Conservation (phyloP, 441 rosid genomes). For the Euphorbia schlechtendalii region DNA sequence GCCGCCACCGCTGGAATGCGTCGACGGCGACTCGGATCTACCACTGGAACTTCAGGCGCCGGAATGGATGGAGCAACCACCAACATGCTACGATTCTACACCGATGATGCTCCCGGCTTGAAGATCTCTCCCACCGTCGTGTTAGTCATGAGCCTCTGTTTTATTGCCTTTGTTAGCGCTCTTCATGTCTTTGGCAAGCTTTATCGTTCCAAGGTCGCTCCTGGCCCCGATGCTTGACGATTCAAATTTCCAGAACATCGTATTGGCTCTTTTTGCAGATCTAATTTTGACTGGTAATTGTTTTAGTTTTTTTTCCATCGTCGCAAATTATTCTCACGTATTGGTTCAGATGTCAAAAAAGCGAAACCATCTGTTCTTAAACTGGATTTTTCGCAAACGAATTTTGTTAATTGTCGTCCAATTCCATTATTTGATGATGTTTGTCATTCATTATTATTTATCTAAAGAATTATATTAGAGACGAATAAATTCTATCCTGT, state of each 20-base stretch:
- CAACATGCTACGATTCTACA: constrained; percentile 90
- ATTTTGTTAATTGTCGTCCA: no score
- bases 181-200: constrained; percentile 86
- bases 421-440: no score
- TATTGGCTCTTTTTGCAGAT: no score
- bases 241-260: constrained; percentile 67
- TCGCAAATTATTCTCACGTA: no score
- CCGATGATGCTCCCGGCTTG: constrained; percentile 82
- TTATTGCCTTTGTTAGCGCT: constrained; percentile 83
- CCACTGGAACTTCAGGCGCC: constrained; percentile 21
- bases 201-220: constrained; percentile 67
- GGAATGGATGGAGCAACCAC: constrained; percentile 26
- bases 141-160: constrained; percentile 82
- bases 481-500: no score
- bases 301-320: no score
- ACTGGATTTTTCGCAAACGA: no score
- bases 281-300: no score
- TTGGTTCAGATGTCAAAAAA: no score
- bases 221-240: constrained; percentile 64
- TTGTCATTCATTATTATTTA: no score
- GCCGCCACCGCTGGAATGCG: constrained; percentile 81
- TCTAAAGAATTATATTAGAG: no score
- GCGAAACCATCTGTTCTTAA: no score
- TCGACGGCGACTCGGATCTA: constrained; percentile 49
- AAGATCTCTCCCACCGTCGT: constrained; percentile 90